Percentiles rank a stretch among this genome's conserved stretches.
These are phyloP conservation scores for Arachnopeziza araneosa DNA, from an alignment of 2,329 filamentous ascomycete species.

Conservation along the genomic window DNA sequence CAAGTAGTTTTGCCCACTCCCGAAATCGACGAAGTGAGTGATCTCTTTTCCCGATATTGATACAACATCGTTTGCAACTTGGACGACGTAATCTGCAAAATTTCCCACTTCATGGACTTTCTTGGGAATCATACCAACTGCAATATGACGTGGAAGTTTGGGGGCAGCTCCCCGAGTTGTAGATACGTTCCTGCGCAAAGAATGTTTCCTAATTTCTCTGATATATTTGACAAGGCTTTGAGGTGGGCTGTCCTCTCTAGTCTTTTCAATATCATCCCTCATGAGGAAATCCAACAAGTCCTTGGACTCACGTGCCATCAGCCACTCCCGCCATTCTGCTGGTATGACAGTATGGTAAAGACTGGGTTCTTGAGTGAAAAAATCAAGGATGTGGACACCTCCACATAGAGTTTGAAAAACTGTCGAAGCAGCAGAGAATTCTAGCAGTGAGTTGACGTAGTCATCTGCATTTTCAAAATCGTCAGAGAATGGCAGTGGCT, in stretches of 20 bases:
- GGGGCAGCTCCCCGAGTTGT: conserved; percentile 41
- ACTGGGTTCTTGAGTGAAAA: conserved; percentile 80
- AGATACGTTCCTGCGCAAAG: conserved; percentile 57
- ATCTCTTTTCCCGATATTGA: conserved; percentile 53
- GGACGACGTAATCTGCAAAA: conserved; percentile 79
- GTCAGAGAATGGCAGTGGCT: conserved; percentile 22
- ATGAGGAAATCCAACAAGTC: conserved; percentile 75
- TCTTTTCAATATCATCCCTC: conserved; percentile 60
- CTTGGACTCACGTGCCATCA: conserved; percentile 65
- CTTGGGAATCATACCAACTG: conserved; percentile 91
- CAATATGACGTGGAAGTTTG: conserved; percentile 62
- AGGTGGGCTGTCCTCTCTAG: conserved; percentile 21
- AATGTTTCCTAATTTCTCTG: conserved; percentile 61
- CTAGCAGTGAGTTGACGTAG: conserved; percentile 73
- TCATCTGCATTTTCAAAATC: conserved; percentile 63
- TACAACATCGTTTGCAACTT: conserved; percentile 52
- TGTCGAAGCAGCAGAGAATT: conserved; percentile 68
- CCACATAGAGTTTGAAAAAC: conserved; percentile 87
- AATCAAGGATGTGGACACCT: conserved; percentile 95
- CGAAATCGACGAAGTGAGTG: conserved; percentile 91
- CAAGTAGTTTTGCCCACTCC: conserved; percentile 94
- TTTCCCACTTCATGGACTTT: conserved; percentile 91
- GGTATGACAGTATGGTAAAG: conserved; percentile 76
- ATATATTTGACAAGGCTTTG: conserved; percentile 66
- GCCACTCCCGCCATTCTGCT: conserved; percentile 74